Conservation (phyloP, 306 rosid species). For the Gynostemma pentaphyllum region DNA sequence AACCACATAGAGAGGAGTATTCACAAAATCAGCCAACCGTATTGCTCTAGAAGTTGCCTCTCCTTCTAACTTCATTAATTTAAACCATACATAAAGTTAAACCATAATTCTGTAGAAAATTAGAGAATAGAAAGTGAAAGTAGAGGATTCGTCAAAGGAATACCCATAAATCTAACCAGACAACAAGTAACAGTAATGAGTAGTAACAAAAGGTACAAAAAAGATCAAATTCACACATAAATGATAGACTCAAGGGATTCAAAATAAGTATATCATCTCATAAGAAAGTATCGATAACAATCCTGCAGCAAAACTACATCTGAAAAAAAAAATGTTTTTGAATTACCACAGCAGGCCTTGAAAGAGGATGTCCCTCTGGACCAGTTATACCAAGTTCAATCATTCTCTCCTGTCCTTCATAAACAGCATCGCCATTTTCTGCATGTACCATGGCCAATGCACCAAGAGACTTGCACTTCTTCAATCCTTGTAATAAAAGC, state of each 20-base stretch:
- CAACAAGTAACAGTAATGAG: neutral
- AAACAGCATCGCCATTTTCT: conserved; percentile 90
- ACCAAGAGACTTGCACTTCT: conserved; percentile 89
- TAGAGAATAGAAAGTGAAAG: neutral
- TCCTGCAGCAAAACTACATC: neutral
- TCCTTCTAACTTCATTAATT: conserved; percentile 62
- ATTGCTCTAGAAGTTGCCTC: conserved; percentile 95
- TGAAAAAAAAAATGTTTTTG: neutral
- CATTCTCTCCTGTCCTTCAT: conserved; percentile 83
- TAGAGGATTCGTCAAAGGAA: neutral
- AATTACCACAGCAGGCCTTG: conserved; percentile 81
- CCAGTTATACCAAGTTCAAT: conserved; percentile 92
- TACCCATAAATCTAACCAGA: neutral
- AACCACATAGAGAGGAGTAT: conserved; percentile 84
- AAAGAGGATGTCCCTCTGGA: conserved; percentile 93
- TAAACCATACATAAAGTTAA: neutral
- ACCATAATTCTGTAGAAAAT: neutral
- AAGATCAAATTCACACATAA: neutral
- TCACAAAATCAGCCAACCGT: conserved; percentile 65
- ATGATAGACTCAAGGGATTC: neutral
- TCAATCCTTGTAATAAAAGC: conserved; percentile 71
- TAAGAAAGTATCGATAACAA: neutral
- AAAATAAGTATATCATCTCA: neutral
- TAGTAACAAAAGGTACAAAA: neutral
- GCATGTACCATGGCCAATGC: conserved; percentile 99